Base-by-base conservation (phyloP, 805 yeast species). In the Kluyveromyces starmeri region DNA sequence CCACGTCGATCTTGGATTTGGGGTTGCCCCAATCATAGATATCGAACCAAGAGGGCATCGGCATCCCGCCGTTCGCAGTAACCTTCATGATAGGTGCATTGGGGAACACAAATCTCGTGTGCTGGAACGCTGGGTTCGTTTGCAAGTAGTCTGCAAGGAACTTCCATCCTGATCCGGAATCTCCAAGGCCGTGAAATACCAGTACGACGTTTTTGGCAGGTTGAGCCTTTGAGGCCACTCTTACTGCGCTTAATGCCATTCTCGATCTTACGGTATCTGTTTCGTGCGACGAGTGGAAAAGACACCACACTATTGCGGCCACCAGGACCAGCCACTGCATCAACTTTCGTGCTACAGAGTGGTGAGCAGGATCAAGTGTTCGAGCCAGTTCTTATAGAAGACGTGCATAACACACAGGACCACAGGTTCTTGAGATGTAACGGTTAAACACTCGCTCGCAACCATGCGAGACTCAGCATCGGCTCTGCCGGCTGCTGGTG, bases 121-220 rank as follows among this genome's bases (percentile, higher is more conserved):
- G 75, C 45, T 61, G 65, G 47, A 69, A 78, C 13, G 54, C 68
- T 14, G 63, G 52, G 27, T 62, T 56, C 33, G 49, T 47, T 36
- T 67, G 68, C 17, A 83, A 68, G 35, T 74, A 61, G 25, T 77
- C 79, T 4, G 92, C 83, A 26, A 89, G 61, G 65, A 83, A 84
- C 28, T 73, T 65, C 96, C 96, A 89, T 2, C 96, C 96, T 12
- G 68, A 66, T 4, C 95, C 96, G 0, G 84, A 58, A 55, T 89
- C 97, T 7, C 98, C 98, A 12, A 89, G 65, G 0, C 98, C 97
- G 55, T 92, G 97, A 36, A 84, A 53, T 40, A 88, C 69, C 15
- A 88, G 81, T 21, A 86, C 62, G 1, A 86, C 75, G 1, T 83
- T 79, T 1, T 75, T 63, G 5, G 78, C 71, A 1, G 62, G 59